Base-by-base conservation (phyloP, 1,284 basidiomycete species). In the Rugosomyces carneus region DNA sequence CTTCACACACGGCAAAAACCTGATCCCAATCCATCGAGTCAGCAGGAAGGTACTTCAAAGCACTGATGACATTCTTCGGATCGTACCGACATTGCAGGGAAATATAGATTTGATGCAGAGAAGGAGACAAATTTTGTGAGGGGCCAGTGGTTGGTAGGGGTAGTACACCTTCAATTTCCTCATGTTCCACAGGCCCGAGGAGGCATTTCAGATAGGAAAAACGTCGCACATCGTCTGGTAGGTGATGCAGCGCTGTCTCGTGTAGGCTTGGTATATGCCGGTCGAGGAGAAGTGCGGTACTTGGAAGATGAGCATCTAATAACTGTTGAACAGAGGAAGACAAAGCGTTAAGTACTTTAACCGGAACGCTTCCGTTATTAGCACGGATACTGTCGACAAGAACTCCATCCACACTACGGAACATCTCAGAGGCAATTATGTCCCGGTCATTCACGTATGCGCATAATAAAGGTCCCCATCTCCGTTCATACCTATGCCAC, bases 141-240 rank as follows among this genome's bases (percentile, higher is more conserved):
- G 70, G 65, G 0, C 57, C 57, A 10, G 58, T 42, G 18, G 35
- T 50, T 39, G 52, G 55, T 31, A 41, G 51, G 36, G 57, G 55
- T 32, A 48, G 49, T 13, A 54, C 42, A 23, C 68, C 63, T 47
- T 72, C 71, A 18, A 70, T 70, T n/a, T 76, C 73, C 13, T 75
- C 71, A 0, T 59, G 54, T 32, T 61, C 63, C 31, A 71, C 63
- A 11, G 84, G 81, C 23, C 84, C 80, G 6, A 96, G 70, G 1
- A 97, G 73, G 57, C 78, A 79, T 10, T 76, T 79, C 3, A 97
- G 78, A 63, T 97, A 99, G 2, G 78, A 70, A 53, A 89, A 85
- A 49, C 84, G 81, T 40, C 79, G 73, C 40, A 72, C 72, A 42
- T 80, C 57, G 1, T 68, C 60, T 18, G 64, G 64, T 16, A 86